Conservation (phyloP, 2,329 filamentous ascomycete species). For the Colletotrichum liaoningense region DNA sequence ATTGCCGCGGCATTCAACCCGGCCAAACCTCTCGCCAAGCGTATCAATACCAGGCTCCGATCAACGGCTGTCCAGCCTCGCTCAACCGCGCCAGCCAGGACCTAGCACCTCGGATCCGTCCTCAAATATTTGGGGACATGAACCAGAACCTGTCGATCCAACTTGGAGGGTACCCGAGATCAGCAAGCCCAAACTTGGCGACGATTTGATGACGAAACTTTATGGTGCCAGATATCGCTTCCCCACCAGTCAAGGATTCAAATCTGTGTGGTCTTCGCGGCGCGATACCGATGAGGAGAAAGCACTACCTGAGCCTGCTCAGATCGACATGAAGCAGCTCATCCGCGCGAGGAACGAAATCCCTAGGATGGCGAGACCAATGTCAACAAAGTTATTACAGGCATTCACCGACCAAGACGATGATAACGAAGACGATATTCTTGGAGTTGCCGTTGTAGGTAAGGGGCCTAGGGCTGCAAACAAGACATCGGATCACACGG, state of each 20-base stretch:
- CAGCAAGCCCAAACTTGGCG: constrained; percentile 38
- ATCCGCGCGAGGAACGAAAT: constrained; percentile 14
- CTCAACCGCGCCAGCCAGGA: constrained; percentile 37
- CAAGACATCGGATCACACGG: neutral
- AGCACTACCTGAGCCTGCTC: neutral
- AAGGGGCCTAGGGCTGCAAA: neutral
- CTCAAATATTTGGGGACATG: constrained; percentile 29
- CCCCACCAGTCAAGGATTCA: constrained; percentile 13
- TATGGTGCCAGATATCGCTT: constrained; percentile 25
- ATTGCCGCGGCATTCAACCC: neutral
- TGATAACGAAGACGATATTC: constrained; percentile 46
- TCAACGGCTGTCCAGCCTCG: constrained; percentile 37
- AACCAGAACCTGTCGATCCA: constrained; percentile 45
- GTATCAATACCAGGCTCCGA: neutral
- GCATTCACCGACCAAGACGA: constrained; percentile 33
- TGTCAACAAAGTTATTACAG: constrained; percentile 20
- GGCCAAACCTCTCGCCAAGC: neutral
- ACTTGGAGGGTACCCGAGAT: constrained; percentile 52
- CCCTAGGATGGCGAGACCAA: constrained; percentile 17
- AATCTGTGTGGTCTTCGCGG: constrained; percentile 34
- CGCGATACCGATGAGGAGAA: constrained; percentile 27
- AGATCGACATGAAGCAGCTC: constrained; percentile 21
- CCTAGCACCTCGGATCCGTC: constrained; percentile 33
- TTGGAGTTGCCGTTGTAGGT: constrained; percentile 31
- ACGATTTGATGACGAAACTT: constrained; percentile 27